Conservation (phyloP, 208 protist genomes). For the Naegleria gruberi region DNA sequence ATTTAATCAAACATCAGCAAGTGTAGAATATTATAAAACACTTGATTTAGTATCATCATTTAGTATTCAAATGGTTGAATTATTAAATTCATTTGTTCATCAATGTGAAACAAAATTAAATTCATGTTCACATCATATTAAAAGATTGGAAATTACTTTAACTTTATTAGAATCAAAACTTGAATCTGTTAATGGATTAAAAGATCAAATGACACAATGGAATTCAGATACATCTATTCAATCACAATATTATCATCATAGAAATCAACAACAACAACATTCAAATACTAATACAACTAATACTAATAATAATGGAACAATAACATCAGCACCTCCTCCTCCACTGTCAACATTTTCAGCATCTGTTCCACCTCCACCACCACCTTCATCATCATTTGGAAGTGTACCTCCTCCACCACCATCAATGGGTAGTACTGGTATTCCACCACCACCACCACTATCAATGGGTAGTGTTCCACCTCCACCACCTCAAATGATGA, state of each 20-base stretch:
- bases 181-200: constrained; percentile 37
- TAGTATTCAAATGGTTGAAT: constrained; percentile 57
- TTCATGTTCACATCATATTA: constrained; percentile 40
- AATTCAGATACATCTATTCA: not conserved
- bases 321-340: constrained; percentile 3
- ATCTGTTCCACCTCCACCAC: constrained; percentile 22
- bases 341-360: constrained; percentile 10
- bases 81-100: constrained; percentile 65
- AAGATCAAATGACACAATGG: not conserved
- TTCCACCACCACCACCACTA: not conserved
- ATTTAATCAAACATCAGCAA: no score
- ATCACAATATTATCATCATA: not conserved
- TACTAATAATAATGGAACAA: no score
- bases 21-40: constrained; percentile 48
- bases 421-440: not conserved
- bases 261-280: not conserved
- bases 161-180: constrained; percentile 62
- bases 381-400: not conserved
- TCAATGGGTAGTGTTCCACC: constrained; percentile 8
- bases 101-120: constrained; percentile 60
- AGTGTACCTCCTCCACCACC: constrained; percentile 10
- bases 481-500: constrained; percentile 9
- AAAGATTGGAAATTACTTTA: constrained; percentile 56
- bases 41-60: constrained; percentile 63
- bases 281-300: not conserved